Base-by-base conservation (phyloP, 2,329 filamentous ascomycete species). In the Pyrenochaeta sp. region DNA sequence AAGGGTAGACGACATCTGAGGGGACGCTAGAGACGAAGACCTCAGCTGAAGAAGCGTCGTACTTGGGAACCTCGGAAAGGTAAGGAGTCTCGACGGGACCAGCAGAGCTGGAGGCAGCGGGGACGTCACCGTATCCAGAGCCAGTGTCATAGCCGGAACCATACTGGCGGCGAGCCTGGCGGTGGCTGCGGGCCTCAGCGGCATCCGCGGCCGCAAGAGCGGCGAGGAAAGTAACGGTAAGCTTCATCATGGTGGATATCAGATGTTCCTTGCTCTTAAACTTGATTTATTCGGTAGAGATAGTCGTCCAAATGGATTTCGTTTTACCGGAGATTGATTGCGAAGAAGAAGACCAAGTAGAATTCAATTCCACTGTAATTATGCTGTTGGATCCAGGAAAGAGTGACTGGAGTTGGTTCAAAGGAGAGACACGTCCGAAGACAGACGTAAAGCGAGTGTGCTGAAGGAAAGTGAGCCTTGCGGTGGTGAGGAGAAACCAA, bases 391-490 rank as follows among this genome's bases (percentile, higher is more conserved):
- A 65, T 65, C 69, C 71, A 71, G 71, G 70, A 77, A 76, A 61
- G 75, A 77, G 69, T 75, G 75, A 76, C 73, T 76, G 69, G 68
- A 68, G 62, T 60, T 68, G 58, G 65, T 65, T 69, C 57, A 70
- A 76, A 72, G 48, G 73, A 77, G 65, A 64, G 75, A 63, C 66
- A 58, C 47, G 69, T 74, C 71, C 72, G 69, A 71, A 64, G 62
- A 72, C 65, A 64, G 71, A 64, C 60, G 50, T 45, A 67, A 71
- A 76, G 71, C 68, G 74, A 76, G 64, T 71, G 73, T 75, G 58
- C 47, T 59, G 42, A 67, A 75, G 69, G 60, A 70, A 72, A 72
- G 55, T 61, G 63, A 70, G 70, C 71, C 71, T 75, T 75, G 72
- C 71, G 67, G 71, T 75, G 67, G 61, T 60, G 71, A 64, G 58